A percentile compares a stretch with the other conserved stretches of the same genome.
phyloP scores from a whole-genome alignment of 78 protist species.

The Dictyostelium purpureum region DNA sequence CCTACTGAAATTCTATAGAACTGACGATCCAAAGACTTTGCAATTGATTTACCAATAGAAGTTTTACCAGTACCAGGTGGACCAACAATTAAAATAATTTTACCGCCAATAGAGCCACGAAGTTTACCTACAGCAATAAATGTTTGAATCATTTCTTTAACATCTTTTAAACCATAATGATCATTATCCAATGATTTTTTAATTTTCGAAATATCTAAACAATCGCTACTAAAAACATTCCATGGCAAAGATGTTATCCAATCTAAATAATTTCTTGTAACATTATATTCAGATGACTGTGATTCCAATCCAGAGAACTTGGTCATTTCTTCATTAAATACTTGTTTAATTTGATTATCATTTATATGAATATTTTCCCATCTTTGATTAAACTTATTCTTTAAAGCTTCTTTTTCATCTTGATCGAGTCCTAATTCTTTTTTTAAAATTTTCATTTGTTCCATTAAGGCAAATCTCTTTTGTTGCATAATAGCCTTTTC shows the following conservation, averaged over 20 bases:
- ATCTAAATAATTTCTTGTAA: constrained; percentile 96
- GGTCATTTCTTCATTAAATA: constrained; percentile 72
- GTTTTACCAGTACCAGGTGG: constrained; percentile 98
- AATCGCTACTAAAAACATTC: constrained; percentile 86
- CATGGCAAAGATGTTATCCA: constrained; percentile 95
- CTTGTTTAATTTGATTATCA: constrained; percentile 11
- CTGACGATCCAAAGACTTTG: constrained; percentile 83
- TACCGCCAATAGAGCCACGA: constrained; percentile 87
- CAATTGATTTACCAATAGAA: constrained; percentile 92
- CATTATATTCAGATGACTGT: constrained; percentile 88
- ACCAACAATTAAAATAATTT: constrained; percentile 96
- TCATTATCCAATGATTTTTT: constrained; percentile 80
- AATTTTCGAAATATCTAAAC: constrained; percentile 45
- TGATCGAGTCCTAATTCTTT: constrained; percentile 54
- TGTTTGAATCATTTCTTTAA: constrained; percentile 95
- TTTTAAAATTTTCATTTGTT: constrained; percentile 49
- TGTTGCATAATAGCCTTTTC: constrained; percentile 48
- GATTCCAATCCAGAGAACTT: constrained; percentile 53
- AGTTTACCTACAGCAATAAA: constrained; percentile 94
- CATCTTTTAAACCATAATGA: constrained; percentile 93
- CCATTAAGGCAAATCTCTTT: constrained; percentile 18
- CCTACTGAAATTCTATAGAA: constrained; percentile 96
- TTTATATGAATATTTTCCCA: not conserved
- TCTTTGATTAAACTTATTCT: constrained; percentile 39
- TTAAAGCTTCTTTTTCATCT: constrained; percentile 64